Base-by-base conservation (phyloP, 75 land plant species). In the Pinus taeda region DNA sequence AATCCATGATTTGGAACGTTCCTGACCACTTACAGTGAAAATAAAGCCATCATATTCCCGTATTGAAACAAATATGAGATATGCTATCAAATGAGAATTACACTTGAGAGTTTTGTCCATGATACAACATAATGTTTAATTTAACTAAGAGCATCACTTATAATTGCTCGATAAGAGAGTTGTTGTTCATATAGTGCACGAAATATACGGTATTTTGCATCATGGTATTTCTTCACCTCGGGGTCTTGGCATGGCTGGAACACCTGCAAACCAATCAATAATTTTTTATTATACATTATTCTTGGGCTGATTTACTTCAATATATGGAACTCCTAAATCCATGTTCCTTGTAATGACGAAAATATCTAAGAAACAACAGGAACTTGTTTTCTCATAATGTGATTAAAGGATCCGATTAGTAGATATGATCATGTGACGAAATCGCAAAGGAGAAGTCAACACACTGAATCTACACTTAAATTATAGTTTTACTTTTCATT, bases 191-290 rank as follows among this genome's bases (percentile, higher is more conserved):
- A 90, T 4, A 96, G 88, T 57, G 88, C 78, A 14, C 89, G 81
- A 79, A 94, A 96, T 20, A 96, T 86, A 11, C 65, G 74, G 78
- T 96, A 96, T 78, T 96, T 96, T 55, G 98, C 97, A 80, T 94
- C 95, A 82, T 96, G 99, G 79, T 94, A 96, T 78, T 92, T 90
- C 90, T 90, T 92, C 78, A 96, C 97, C 71, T 78, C 82, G 55
- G 83, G 80, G 60, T 96, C 95, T 79, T 86, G 81, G 0, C 95
- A 90, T 22, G 99, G 99, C 75, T 96, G 79, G 22, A 96, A 83
- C 36, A 96, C 99, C 99, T 96, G 88, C 69, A 33, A 49, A 76
- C 26, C 53, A 60, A 65, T 30, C 49, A 77, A 61, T 33, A 59
- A 13, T 8, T 33, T 24, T 3, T 59, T 15, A 9, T 57, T 59